Evolutionary conservation across 1,139 yeast genomes (phyloP).

Genomic region (Zygosaccharomyces pseudobailii): DNA sequence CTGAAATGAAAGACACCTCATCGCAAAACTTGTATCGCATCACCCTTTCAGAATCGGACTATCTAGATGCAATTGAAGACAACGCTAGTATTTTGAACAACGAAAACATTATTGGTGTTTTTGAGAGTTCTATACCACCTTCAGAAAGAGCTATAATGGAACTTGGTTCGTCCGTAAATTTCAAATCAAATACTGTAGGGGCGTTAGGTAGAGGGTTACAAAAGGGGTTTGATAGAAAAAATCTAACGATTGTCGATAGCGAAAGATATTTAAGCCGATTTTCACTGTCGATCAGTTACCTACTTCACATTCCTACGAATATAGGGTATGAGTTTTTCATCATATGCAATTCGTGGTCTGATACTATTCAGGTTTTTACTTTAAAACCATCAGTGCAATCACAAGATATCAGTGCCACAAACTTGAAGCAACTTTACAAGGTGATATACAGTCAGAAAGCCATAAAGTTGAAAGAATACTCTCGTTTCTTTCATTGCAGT

Average conservation of each 20-base stretch:
- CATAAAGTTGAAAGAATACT: slow-evolving; percentile 41
- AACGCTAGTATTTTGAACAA: slow-evolving; percentile 64
- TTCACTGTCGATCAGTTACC: slow-evolving; percentile 56
- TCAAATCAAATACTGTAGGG: slow-evolving; percentile 64
- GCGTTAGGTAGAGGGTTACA: slow-evolving; percentile 84
- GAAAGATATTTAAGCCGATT: slow-evolving; percentile 51
- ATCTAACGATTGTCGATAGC: slow-evolving; percentile 46
- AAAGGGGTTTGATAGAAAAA: slow-evolving; percentile 69
- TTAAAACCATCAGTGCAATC: slow-evolving; percentile 68
- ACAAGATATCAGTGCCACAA: slow-evolving; percentile 54
- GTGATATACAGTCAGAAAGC: slow-evolving; percentile 48
- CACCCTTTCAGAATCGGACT: slow-evolving; percentile 62
- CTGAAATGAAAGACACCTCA: slow-evolving; percentile 30
- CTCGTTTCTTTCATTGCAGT: slow-evolving; percentile 48
- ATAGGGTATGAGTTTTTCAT: slow-evolving; percentile 68
- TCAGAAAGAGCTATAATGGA: slow-evolving; percentile 73
- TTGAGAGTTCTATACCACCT: slow-evolving; percentile 67
- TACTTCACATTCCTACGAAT: slow-evolving; percentile 69
- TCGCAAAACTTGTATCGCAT: slow-evolving; percentile 55
- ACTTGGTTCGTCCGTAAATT: slow-evolving; percentile 67
- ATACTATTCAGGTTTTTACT: slow-evolving; percentile 49
- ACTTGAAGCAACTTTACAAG: slow-evolving; percentile 49
- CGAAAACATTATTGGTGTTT: slow-evolving; percentile 61
- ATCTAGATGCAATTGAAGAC: slow-evolving; percentile 50
- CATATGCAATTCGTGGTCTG: slow-evolving; percentile 64